Conservation (phyloP, 805 yeast species). For the Metschnikowia lunata region DNA sequence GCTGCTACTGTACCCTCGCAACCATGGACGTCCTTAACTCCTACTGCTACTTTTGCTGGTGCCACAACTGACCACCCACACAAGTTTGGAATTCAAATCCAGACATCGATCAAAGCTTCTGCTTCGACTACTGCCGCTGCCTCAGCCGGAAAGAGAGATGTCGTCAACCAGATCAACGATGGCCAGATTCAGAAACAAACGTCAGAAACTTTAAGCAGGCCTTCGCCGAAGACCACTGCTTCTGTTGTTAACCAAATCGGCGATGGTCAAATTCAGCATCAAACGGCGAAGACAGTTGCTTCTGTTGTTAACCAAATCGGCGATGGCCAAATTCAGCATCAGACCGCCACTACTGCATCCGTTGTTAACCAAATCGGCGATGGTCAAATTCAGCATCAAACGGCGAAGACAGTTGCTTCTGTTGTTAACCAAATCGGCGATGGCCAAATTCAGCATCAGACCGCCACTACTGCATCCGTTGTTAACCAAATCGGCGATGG, state of each 20-base stretch:
- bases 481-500: slow-evolving; percentile 46
- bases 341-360: slow-evolving; percentile 20
- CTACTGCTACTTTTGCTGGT: slow-evolving; percentile 50
- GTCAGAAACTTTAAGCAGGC: slow-evolving; percentile 25
- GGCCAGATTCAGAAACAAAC: slow-evolving; percentile 53
- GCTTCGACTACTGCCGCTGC: slow-evolving; percentile 25
- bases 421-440: slow-evolving; percentile 16
- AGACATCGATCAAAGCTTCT: slow-evolving; percentile 30
- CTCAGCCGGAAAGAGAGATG: slow-evolving; percentile 27
- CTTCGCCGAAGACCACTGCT: slow-evolving; percentile 26
- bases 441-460: slow-evolving; percentile 16
- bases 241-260: slow-evolving; percentile 22
- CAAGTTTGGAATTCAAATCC: slow-evolving; percentile 66
- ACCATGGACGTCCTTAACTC: slow-evolving; percentile 72
- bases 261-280: slow-evolving; percentile 15
- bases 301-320: slow-evolving; percentile 15
- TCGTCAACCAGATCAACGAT: slow-evolving; percentile 55
- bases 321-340: slow-evolving; percentile 17
- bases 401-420: slow-evolving; percentile 8
- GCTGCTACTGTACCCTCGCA: slow-evolving; percentile 65
- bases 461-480: slow-evolving; percentile 26
- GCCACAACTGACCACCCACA: slow-evolving; percentile 53
- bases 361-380: slow-evolving; percentile 45
- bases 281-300: slow-evolving; percentile 9
- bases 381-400: slow-evolving; percentile 43